These are phyloP conservation scores for Atkinsonella texensis DNA, from an alignment of 2,329 filamentous ascomycete genomes.

Conservation along the genomic window DNA sequence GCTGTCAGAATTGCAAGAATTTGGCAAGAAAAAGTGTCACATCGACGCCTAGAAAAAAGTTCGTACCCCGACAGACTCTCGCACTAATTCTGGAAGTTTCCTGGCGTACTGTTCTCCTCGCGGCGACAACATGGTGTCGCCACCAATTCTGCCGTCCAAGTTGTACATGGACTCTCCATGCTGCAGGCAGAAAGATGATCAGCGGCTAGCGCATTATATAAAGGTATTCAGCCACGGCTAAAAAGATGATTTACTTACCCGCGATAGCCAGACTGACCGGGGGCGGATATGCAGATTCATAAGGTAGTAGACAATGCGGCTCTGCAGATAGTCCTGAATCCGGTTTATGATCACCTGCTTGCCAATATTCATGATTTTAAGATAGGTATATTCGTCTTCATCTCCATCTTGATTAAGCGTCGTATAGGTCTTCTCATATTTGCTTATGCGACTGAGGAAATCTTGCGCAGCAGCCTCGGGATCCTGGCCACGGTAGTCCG, in stretches of 20 bases:
- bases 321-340: slow-evolving; percentile 93
- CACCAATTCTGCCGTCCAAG: slow-evolving; percentile 79
- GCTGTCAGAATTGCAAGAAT: not conserved
- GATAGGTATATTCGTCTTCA: slow-evolving; percentile 79
- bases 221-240: no score
- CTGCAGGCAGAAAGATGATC: slow-evolving; percentile 27
- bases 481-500: slow-evolving; percentile 89
- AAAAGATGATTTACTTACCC: slow-evolving; percentile 42
- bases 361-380: slow-evolving; percentile 95
- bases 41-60: no score
- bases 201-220: not conserved
- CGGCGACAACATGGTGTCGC: slow-evolving; percentile 75
- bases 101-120: slow-evolving; percentile 81
- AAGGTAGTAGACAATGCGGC: slow-evolving; percentile 91
- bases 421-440: slow-evolving; percentile 96
- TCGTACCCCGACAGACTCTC: slow-evolving; percentile 72
- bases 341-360: slow-evolving; percentile 96
- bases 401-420: slow-evolving; percentile 72
- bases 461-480: slow-evolving; percentile 83
- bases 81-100: slow-evolving; percentile 73
- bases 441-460: slow-evolving; percentile 86
- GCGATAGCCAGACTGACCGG: slow-evolving; percentile 89
- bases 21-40: no score
- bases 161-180: slow-evolving; percentile 95
- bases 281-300: slow-evolving; percentile 98